A percentile compares a stretch with the other conserved stretches of the same genome.
Conservation (phyloP, 352 stramenopile genomes). For the Phytophthora litchii region DNA sequence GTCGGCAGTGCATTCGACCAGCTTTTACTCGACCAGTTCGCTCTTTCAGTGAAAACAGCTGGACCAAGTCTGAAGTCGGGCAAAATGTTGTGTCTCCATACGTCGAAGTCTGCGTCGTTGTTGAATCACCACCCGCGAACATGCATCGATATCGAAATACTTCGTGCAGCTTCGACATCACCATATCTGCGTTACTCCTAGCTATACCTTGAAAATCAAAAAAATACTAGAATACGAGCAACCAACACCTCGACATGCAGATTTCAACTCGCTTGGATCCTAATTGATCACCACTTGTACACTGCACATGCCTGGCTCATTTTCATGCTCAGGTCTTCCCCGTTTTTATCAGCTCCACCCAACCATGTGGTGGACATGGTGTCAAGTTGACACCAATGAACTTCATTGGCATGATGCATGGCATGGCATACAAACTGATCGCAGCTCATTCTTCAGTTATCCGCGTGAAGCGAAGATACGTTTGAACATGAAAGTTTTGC, state of each 20-base stretch:
- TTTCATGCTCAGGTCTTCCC: neutral
- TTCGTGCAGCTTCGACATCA: too few species aligned
- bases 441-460: constrained; percentile 16
- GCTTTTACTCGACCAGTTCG: neutral
- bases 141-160: too few species aligned
- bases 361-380: constrained; percentile 19
- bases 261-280: neutral
- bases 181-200: too few species aligned
- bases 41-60: neutral
- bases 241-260: too few species aligned
- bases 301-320: constrained; percentile 2
- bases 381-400: constrained; percentile 3
- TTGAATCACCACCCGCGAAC: too few species aligned
- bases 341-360: constrained; percentile 15
- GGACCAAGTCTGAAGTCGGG: too few species aligned
- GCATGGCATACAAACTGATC: neutral
- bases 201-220: too few species aligned
- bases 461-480: neutral
- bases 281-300: neutral
- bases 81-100: too few species aligned
- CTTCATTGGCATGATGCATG: too few species aligned
- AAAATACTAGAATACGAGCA: too few species aligned
- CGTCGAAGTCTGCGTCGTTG: too few species aligned
- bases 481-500: constrained; percentile 16
- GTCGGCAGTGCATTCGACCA: too few species aligned